phyloP scores from a whole-genome alignment of 2,329 filamentous ascomycete genomes.

The Alternaria brassicicola region DNA sequence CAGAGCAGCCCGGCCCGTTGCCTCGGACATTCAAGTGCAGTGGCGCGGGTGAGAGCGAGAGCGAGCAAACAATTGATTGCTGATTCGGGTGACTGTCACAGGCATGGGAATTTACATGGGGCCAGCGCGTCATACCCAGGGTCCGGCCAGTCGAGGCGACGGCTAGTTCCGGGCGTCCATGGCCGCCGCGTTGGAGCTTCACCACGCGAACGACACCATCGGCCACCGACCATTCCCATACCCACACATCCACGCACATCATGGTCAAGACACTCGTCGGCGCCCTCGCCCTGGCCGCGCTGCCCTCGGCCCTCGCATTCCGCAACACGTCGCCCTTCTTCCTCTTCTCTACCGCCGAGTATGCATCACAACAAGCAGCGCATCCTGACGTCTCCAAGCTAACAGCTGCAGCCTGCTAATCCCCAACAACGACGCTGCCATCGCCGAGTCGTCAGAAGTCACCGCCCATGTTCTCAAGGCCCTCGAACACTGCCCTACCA shows the following conservation, averaged over 20 bases:
- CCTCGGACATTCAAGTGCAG: neutral
- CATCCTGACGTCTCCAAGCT: slow-evolving; percentile 25
- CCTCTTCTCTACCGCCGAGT: slow-evolving; percentile 84
- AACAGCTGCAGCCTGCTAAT: slow-evolving; percentile 39
- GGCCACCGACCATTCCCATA: slow-evolving; percentile 14
- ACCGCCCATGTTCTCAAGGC: slow-evolving; percentile 51
- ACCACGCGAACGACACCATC: slow-evolving; percentile 16
- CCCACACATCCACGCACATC: slow-evolving; percentile 20
- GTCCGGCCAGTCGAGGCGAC: slow-evolving; percentile 9
- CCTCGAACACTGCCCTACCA: slow-evolving; percentile 72
- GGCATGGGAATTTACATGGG: slow-evolving; percentile 23
- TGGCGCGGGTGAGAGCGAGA: slow-evolving; percentile 11
- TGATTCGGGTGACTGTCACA: slow-evolving; percentile 2
- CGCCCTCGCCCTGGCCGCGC: slow-evolving; percentile 57
- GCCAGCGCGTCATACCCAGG: slow-evolving; percentile 36
- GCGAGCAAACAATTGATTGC: neutral
- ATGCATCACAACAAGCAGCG: slow-evolving; percentile 48
- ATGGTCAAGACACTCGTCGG: slow-evolving; percentile 55
- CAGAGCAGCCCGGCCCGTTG: slow-evolving; percentile 9
- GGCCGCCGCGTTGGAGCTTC: slow-evolving; percentile 22
- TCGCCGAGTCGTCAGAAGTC: slow-evolving; percentile 54
- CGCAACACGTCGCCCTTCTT: slow-evolving; percentile 88
- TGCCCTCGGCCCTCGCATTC: slow-evolving; percentile 72
- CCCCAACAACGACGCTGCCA: slow-evolving; percentile 30
- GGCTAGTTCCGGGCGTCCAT: slow-evolving; percentile 10